phyloP scores from a whole-genome alignment of 805 yeast genomes.

The Kodamaea hsintzibuensis region DNA sequence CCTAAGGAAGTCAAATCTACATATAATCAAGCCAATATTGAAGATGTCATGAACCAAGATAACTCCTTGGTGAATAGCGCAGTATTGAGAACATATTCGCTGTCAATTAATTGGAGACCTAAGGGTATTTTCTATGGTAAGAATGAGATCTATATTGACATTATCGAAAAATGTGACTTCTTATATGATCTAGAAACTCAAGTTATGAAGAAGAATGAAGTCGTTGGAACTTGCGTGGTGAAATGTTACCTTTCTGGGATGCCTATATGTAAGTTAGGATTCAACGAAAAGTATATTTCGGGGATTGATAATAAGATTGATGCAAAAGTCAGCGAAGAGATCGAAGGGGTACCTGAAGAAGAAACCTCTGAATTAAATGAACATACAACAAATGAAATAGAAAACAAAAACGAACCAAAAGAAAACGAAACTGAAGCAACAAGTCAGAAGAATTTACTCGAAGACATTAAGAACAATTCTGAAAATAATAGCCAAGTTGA shows the following conservation, averaged over 20 bases:
- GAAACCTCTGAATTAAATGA: background rate
- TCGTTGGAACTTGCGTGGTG: slow-evolving; percentile 36
- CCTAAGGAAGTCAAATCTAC: slow-evolving; percentile 33
- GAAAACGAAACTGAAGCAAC: background rate
- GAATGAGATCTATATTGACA: slow-evolving; percentile 44
- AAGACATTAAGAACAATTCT: background rate
- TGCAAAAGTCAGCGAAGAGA: slow-evolving; percentile 2
- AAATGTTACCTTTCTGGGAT: slow-evolving; percentile 45
- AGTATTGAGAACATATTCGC: slow-evolving; percentile 74
- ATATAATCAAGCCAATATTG: slow-evolving; percentile 36
- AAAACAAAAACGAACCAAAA: no score
- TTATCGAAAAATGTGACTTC: slow-evolving; percentile 41
- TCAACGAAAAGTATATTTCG: slow-evolving; percentile 40
- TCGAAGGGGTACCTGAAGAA: slow-evolving; percentile 1
- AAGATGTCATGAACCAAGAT: slow-evolving; percentile 30
- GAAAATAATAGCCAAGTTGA: background rate
- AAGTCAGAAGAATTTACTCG: background rate
- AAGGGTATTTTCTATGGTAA: slow-evolving; percentile 46
- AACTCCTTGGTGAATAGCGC: slow-evolving; percentile 54
- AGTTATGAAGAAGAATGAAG: slow-evolving; percentile 31
- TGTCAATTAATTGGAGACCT: slow-evolving; percentile 49
- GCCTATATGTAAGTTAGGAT: slow-evolving; percentile 44
- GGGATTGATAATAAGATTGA: slow-evolving; percentile 24
- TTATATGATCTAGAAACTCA: slow-evolving; percentile 32
- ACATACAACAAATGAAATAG: no score